Conservation (phyloP, 768 basidiomycete genomes). For the Pisolithus tinctorius region DNA sequence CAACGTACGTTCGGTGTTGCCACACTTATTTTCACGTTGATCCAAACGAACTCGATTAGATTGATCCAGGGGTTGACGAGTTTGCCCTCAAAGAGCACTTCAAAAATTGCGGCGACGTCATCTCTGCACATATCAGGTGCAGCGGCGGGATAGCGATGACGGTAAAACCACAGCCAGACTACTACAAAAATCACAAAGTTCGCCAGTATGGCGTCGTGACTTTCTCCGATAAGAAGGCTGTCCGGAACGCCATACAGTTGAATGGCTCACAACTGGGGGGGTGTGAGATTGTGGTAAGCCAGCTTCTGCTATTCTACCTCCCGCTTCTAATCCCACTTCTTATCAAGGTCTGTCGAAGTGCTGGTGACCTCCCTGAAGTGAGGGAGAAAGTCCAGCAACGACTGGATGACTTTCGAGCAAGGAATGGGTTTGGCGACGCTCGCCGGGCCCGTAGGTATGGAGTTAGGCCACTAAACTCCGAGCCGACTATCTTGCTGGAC, state of each 20-base stretch:
- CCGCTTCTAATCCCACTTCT: neutral
- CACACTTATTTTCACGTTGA: neutral
- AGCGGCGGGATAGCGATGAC: slow-evolving; percentile 28
- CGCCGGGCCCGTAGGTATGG: slow-evolving; percentile 14
- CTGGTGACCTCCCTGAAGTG: slow-evolving; percentile 30
- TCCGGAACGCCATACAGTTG: slow-evolving; percentile 35
- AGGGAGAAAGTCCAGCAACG: slow-evolving; percentile 22
- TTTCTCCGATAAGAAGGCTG: slow-evolving; percentile 33
- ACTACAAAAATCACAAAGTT: slow-evolving; percentile 32
- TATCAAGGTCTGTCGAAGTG: slow-evolving; percentile 19
- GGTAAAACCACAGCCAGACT: slow-evolving; percentile 15
- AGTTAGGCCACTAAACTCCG: slow-evolving; percentile 18
- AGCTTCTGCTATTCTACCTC: neutral
- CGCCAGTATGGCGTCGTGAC: slow-evolving; percentile 47
- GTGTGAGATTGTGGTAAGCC: slow-evolving; percentile 36
- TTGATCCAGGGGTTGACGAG: slow-evolving; percentile 26
- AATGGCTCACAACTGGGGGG: slow-evolving; percentile 33
- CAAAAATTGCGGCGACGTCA: slow-evolving; percentile 16
- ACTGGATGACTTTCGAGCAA: slow-evolving; percentile 16
- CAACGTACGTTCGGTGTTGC: slow-evolving; percentile 41
- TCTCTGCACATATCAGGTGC: slow-evolving; percentile 20
- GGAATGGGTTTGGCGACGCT: slow-evolving; percentile 11
- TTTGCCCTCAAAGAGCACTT: slow-evolving; percentile 17
- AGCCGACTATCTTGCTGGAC: slow-evolving; percentile 23
- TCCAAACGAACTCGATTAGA: slow-evolving; percentile 15